Conservation (phyloP, 495 filamentous ascomycete genomes). For the Xylaria grammica region DNA sequence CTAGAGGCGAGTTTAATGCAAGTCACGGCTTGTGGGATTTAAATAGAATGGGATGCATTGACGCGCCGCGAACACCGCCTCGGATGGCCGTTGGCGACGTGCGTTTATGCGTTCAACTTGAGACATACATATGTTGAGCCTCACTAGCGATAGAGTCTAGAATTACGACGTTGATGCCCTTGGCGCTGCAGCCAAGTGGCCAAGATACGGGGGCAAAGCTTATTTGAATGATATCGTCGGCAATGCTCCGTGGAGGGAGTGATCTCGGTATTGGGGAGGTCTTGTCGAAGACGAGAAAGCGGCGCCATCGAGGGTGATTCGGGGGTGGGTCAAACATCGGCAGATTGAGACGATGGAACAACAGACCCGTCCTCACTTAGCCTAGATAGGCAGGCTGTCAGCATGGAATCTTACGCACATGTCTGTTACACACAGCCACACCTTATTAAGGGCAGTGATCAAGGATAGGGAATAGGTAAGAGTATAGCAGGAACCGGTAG, state of each 20-base stretch:
- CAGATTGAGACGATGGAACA: constrained; percentile 19
- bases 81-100: neutral
- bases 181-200: constrained; percentile 24
- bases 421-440: neutral
- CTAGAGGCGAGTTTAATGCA: neutral
- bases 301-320: neutral
- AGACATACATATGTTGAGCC: constrained; percentile 13
- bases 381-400: constrained; percentile 14
- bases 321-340: constrained; percentile 13
- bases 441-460: neutral
- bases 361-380: neutral
- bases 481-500: neutral
- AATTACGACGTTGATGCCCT: neutral
- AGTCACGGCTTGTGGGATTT: neutral
- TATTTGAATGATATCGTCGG: constrained; percentile 6
- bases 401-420: constrained; percentile 1
- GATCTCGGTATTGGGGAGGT: neutral
- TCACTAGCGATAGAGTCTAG: constrained; percentile 3
- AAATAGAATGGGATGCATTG: constrained; percentile 9
- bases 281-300: neutral
- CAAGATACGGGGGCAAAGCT: constrained; percentile 19
- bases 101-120: neutral
- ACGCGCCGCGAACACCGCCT: neutral
- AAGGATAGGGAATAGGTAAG: too few species aligned
- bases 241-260: neutral